Conservation (phyloP, 768 basidiomycete species). For the Boletus tylopilopsis region DNA sequence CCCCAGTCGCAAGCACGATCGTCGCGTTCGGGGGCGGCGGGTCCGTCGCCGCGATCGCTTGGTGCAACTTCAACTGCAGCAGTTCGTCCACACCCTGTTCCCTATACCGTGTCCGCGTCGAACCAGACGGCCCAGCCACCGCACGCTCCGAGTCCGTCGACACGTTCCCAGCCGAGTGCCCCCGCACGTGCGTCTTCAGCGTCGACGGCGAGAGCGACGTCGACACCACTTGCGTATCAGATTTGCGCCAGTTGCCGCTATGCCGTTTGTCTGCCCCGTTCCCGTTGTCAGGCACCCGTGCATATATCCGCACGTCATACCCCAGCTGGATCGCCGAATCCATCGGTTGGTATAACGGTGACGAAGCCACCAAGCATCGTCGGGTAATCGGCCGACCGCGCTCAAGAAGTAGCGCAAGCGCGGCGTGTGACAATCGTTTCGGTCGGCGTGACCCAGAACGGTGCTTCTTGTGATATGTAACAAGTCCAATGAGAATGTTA, state of each 20-base stretch:
- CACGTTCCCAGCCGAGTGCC: slow-evolving; percentile 18
- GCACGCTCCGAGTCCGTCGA: slow-evolving; percentile 27
- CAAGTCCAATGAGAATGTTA: slow-evolving; percentile 81
- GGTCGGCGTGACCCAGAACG: slow-evolving; percentile 35
- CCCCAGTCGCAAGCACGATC: slow-evolving; percentile 90
- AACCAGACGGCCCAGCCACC: slow-evolving; percentile 14
- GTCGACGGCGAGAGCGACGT: background rate
- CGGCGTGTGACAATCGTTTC: slow-evolving; percentile 69
- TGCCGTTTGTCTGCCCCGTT: slow-evolving; percentile 54
- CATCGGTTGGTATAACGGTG: slow-evolving; percentile 82
- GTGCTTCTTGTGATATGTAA: slow-evolving; percentile 63
- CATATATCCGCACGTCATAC: slow-evolving; percentile 68
- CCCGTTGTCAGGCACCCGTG: slow-evolving; percentile 66
- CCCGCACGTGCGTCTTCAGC: slow-evolving; percentile 12
- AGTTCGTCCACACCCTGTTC: slow-evolving; percentile 97
- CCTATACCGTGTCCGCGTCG: slow-evolving; percentile 57
- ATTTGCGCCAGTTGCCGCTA: slow-evolving; percentile 20
- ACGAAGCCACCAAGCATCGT: slow-evolving; percentile 75
- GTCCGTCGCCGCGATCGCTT: slow-evolving; percentile 72
- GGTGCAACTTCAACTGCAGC: slow-evolving; percentile 87
- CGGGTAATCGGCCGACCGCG: slow-evolving; percentile 73
- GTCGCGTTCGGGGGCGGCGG: slow-evolving; percentile 62
- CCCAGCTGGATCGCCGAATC: slow-evolving; percentile 67
- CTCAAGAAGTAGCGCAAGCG: slow-evolving; percentile 75
- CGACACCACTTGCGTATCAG: slow-evolving; percentile 7